Evolutionary conservation across 2,329 filamentous ascomycete species (phyloP).

Genomic region (Zarea fungicola): DNA sequence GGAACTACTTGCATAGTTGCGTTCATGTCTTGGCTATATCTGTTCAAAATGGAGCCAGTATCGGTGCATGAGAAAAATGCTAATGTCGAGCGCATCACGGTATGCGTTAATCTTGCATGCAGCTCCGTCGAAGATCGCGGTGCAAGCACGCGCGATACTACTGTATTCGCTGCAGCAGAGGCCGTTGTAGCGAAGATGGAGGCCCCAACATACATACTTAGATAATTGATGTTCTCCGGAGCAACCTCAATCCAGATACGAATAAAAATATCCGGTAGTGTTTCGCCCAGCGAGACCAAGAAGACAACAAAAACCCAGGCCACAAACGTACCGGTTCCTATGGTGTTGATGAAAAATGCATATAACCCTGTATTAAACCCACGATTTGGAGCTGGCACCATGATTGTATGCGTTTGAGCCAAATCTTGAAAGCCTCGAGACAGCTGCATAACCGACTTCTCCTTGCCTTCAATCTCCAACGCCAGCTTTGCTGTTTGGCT

Average conservation of each 20-base stretch:
- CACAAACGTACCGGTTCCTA: neutral
- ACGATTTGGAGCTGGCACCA: neutral
- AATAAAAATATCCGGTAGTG: neutral
- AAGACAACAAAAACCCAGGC: neutral
- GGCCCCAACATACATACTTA: neutral
- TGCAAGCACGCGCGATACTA: neutral
- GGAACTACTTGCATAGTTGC: conserved; percentile 21
- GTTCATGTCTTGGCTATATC: conserved; percentile 15
- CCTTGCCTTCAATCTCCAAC: neutral
- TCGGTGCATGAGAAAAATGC: neutral
- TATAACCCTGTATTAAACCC: neutral
- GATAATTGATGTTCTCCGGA: neutral
- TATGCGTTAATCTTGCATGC: neutral
- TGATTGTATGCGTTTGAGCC: neutral
- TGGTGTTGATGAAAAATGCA: neutral
- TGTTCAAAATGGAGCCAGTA: neutral
- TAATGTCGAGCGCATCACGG: neutral
- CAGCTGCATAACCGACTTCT: neutral
- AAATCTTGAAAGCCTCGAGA: neutral
- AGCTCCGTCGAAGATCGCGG: neutral
- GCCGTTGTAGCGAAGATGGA: neutral
- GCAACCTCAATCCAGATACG: neutral
- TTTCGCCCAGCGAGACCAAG: neutral
- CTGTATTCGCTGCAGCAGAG: neutral
- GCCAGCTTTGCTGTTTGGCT: neutral